Conservation (phyloP, 306 rosid species). For the Glycine soja region DNA sequence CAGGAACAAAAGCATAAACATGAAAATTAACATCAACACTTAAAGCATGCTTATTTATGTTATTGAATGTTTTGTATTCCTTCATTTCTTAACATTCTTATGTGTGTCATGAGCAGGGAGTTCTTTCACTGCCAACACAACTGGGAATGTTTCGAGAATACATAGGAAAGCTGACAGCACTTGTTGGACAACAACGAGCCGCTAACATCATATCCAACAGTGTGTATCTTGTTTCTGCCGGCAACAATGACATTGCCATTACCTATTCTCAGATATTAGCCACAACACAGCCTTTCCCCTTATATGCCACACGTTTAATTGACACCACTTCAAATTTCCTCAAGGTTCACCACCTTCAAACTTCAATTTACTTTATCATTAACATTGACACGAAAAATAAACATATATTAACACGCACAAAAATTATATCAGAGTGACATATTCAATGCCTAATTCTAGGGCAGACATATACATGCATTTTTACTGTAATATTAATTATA, state of each 20-base stretch:
- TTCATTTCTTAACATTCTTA: no score
- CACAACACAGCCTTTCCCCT: not conserved
- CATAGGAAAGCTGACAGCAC: constrained; percentile 34
- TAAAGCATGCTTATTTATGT: no score
- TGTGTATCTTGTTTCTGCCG: constrained; percentile 44
- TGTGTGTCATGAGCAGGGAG: constrained; percentile 17
- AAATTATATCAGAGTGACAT: no score
- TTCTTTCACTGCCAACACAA: constrained; percentile 30
- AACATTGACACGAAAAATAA: no score
- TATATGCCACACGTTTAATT: constrained; percentile 36
- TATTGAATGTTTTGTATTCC: no score
- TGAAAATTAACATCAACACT: no score
- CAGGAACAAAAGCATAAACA: no score
- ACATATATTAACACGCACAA: no score
- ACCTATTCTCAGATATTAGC: not conserved
- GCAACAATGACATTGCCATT: constrained; percentile 56
- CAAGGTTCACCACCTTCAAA: constrained; percentile 29
- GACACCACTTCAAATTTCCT: constrained; percentile 28
- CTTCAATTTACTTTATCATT: no score
- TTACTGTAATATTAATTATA: no score
- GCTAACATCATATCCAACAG: constrained; percentile 41
- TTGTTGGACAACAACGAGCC: constrained; percentile 45
- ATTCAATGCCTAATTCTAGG: no score
- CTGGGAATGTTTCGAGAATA: constrained; percentile 43
- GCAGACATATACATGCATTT: no score